These are phyloP conservation scores for Dioszegia hungarica DNA, from an alignment of 768 basidiomycete species.

Conservation along the genomic window DNA sequence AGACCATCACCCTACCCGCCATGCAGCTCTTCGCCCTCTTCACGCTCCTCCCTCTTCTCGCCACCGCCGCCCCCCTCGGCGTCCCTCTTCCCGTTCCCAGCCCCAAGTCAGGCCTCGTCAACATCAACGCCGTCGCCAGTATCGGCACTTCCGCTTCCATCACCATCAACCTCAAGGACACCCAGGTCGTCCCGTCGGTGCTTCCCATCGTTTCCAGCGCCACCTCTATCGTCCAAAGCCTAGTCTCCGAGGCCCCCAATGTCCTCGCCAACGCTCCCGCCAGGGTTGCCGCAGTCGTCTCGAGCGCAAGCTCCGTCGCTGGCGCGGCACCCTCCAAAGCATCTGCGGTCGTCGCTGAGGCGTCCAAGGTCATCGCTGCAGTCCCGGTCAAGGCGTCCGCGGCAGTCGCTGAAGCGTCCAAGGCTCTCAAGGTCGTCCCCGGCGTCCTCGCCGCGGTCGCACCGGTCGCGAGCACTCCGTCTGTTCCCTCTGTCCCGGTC, in stretches of 20 bases:
- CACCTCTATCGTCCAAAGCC: no score
- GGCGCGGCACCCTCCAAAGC: neutral
- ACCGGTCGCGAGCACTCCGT: no score
- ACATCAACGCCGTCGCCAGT: neutral
- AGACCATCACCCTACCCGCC: neutral
- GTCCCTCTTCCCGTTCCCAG: neutral
- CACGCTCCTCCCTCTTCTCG: neutral
- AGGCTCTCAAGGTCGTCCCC: no score
- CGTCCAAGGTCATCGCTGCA: neutral
- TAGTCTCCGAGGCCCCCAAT: neutral
- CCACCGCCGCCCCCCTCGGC: neutral
- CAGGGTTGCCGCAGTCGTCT: neutral
- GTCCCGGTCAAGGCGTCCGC: neutral
- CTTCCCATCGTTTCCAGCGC: no score
- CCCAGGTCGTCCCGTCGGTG: no score
- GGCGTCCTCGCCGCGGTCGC: no score
- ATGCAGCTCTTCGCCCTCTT: conserved; percentile 4
- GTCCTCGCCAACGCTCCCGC: neutral
- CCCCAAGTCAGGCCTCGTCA: neutral
- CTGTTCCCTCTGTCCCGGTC: neutral
- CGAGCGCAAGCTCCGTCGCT: neutral
- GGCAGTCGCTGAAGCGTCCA: no score
- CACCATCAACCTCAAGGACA: neutral
- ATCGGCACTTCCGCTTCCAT: neutral
- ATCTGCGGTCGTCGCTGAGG: neutral